These are phyloP conservation scores for Monosporascus sp. DNA, from an alignment of 2,329 filamentous ascomycete species.

Conservation along the genomic window DNA sequence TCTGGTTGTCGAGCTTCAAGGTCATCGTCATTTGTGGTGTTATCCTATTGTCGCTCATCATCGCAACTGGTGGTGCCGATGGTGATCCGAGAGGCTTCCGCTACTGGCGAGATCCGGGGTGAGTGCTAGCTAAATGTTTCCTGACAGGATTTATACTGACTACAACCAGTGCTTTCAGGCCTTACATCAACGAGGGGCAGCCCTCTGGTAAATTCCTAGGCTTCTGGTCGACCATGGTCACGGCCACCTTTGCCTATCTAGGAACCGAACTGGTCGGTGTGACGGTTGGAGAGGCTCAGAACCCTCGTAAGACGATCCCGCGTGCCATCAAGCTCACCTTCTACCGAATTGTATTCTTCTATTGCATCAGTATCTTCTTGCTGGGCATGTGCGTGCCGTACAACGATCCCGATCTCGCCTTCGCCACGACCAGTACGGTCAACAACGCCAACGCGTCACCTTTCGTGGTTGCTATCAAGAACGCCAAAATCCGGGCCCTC, in stretches of 20 bases:
- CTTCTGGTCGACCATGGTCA: slow-evolving; percentile 69
- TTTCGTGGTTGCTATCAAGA: slow-evolving; percentile 67
- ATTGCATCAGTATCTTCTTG: slow-evolving; percentile 67
- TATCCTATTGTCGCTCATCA: slow-evolving; percentile 59
- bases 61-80: slow-evolving; percentile 61
- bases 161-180: slow-evolving; percentile 40
- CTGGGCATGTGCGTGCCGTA: slow-evolving; percentile 75
- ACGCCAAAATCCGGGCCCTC: slow-evolving; percentile 58
- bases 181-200: slow-evolving; percentile 39
- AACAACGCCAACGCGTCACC: slow-evolving; percentile 60
- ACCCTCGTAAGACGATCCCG: slow-evolving; percentile 71
- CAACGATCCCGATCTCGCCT: slow-evolving; percentile 54
- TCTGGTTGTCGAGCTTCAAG: slow-evolving; percentile 63
- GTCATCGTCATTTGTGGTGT: slow-evolving; percentile 61
- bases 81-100: slow-evolving; percentile 58
- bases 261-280: slow-evolving; percentile 74
- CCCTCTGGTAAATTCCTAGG: slow-evolving; percentile 50
- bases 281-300: slow-evolving; percentile 74
- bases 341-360: slow-evolving; percentile 78
- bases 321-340: slow-evolving; percentile 76
- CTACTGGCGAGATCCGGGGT: slow-evolving; percentile 60
- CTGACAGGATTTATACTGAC: slow-evolving; percentile 4
- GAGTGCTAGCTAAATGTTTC: slow-evolving; percentile 8
- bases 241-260: slow-evolving; percentile 73
- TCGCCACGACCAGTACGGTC: slow-evolving; percentile 44